Evolutionary conservation across 179 eudicot genomes (phyloP).

Genomic region (Actinidia arguta): DNA sequence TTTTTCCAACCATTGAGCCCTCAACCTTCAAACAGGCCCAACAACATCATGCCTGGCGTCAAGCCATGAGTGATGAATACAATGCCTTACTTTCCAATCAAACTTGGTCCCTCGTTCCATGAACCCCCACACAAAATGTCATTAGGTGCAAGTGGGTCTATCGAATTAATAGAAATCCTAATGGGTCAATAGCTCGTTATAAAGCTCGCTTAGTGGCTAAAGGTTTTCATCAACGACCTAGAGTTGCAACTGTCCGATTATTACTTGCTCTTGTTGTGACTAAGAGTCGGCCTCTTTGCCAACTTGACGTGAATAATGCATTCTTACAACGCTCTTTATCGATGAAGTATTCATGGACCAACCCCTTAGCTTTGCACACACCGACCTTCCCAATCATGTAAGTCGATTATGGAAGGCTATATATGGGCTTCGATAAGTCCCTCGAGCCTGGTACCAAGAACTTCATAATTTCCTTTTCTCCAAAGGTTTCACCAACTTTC

Average conservation of each 20-base stretch:
- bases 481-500: not conserved
- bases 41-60: too few species aligned
- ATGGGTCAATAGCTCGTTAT: not conserved
- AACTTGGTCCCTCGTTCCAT: not conserved
- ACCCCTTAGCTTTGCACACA: not conserved
- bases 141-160: not conserved
- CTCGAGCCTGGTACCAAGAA: not conserved
- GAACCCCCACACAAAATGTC: not conserved
- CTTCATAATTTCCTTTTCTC: not conserved
- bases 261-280: not conserved
- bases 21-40: too few species aligned
- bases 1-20: too few species aligned
- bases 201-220: not conserved
- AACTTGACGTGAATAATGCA: not conserved
- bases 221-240: not conserved
- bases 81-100: too few species aligned
- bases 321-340: not conserved
- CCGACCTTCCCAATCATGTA: not conserved
- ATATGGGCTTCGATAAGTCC: not conserved
- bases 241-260: not conserved
- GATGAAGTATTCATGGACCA: not conserved
- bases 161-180: not conserved
- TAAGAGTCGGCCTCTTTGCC: not conserved
- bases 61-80: too few species aligned
- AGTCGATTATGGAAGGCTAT: not conserved